A percentile compares a stretch with the other conserved stretches of the same genome.
phyloP scores from a whole-genome alignment of 2,329 filamentous ascomycete species.

The Colletotrichum filicis region DNA sequence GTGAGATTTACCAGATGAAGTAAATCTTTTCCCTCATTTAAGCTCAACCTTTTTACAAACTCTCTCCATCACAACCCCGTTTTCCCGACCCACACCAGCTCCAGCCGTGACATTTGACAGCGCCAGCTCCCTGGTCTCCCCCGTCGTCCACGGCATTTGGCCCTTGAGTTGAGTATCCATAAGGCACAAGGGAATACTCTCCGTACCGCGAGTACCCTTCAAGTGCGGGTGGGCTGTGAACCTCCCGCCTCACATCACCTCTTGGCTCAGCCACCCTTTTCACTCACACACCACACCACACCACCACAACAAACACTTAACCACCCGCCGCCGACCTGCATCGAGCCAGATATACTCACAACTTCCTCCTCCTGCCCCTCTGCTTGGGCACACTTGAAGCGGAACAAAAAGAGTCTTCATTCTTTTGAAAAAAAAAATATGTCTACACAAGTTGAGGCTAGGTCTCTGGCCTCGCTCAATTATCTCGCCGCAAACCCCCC shows the following conservation, averaged over 20 bases:
- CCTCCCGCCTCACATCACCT: constrained; percentile 21
- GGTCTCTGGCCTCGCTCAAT: constrained; percentile 83
- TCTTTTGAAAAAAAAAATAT: constrained; percentile 36
- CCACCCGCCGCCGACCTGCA: background rate
- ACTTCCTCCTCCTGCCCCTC: background rate
- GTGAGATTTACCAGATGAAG: background rate
- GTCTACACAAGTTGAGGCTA: constrained; percentile 74
- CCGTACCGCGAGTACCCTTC: background rate
- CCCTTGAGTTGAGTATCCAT: background rate
- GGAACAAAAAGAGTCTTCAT: background rate
- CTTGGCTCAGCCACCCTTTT: constrained; percentile 31
- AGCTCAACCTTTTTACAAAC: background rate
- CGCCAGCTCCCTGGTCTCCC: constrained; percentile 21
- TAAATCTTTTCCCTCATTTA: constrained; percentile 1
- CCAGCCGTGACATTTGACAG: constrained; percentile 26
- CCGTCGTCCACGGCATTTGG: constrained; percentile 16
- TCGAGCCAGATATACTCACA: constrained; percentile 1
- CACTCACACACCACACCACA: constrained; percentile 7
- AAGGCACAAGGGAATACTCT: background rate
- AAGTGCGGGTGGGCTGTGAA: constrained; percentile 30
- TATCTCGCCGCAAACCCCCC: constrained; percentile 87
- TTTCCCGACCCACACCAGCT: constrained; percentile 26
- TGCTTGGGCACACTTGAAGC: background rate
- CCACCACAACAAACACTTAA: background rate
- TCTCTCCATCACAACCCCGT: background rate